Conservation (phyloP, 2,329 filamentous ascomycete species). For the Xylogone sp. region DNA sequence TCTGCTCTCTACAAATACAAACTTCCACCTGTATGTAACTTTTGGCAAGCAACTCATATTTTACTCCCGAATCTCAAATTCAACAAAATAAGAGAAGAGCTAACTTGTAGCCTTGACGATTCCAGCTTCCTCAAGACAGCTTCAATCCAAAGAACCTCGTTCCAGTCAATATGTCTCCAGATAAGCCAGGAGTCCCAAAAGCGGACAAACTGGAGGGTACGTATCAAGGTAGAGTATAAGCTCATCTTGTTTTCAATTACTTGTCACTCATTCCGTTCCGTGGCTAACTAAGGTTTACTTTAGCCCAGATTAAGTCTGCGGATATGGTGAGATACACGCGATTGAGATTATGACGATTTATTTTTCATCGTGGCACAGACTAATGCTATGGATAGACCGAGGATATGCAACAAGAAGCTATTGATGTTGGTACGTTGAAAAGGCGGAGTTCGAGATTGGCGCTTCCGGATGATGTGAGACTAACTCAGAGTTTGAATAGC, state of each 20-base stretch:
- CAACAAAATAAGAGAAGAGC: too few relatives aligned
- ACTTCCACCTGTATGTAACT: neutral
- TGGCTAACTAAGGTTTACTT: conserved; percentile 1
- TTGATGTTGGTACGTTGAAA: conserved; percentile 80
- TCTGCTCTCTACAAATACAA: neutral
- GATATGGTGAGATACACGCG: conserved; percentile 77
- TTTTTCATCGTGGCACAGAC: neutral
- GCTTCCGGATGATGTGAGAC: neutral
- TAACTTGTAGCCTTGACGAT: too few relatives aligned
- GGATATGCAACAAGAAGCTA: conserved; percentile 93
- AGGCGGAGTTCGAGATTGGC: neutral
- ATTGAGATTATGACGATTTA: neutral
- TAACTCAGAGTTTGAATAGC: conserved; percentile 42
- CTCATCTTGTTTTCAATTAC: conserved; percentile 9
- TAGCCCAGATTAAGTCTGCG: conserved; percentile 95
- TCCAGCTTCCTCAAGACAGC: too few relatives aligned
- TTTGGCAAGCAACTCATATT: neutral
- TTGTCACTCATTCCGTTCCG: neutral
- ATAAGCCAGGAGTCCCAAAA: conserved; percentile 19
- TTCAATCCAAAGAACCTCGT: neutral
- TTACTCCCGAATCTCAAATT: too few relatives aligned
- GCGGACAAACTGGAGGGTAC: conserved; percentile 28
- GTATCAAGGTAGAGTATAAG: conserved; percentile 17
- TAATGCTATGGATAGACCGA: conserved; percentile 64
- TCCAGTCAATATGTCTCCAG: conserved; percentile 18